Conservation (phyloP, 179 eudicot species). For the Nepenthes alata region DNA sequence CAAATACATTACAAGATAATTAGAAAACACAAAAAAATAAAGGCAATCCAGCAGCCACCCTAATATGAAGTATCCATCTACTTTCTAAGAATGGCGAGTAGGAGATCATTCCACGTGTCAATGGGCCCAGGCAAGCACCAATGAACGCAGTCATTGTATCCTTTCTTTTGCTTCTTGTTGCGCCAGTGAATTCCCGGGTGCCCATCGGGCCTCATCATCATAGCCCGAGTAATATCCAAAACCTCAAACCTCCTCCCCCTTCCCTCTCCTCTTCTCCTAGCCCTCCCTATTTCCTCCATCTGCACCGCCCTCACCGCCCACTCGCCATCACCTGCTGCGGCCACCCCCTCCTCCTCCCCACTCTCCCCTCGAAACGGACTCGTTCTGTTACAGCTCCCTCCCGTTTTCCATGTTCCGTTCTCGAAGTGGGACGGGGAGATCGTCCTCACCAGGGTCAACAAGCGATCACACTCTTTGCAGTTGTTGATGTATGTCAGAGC, state of each 20-base stretch:
- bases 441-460: constrained; percentile 36
- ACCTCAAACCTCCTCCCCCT: constrained; percentile 13
- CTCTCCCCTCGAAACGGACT: constrained; percentile 19
- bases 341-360: constrained; percentile 2
- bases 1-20: no score
- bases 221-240: constrained; percentile 38
- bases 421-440: constrained; percentile 67
- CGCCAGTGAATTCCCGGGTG: constrained; percentile 55
- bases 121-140: constrained; percentile 74
- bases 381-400: constrained; percentile 48
- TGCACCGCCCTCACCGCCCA: constrained; percentile 26
- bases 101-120: constrained; percentile 54
- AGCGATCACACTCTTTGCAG: constrained; percentile 24
- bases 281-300: constrained; percentile 29
- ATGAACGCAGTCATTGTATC: constrained; percentile 53
- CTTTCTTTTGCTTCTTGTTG: constrained; percentile 34
- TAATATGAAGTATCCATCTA: no score
- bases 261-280: not conserved
- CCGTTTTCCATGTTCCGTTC: constrained; percentile 50
- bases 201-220: constrained; percentile 52
- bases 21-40: no score
- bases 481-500: constrained; percentile 25
- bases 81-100: constrained; percentile 25
- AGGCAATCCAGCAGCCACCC: no score
- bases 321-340: constrained; percentile 10